Conservation (phyloP, 106 monocot species). For the Dendrobium huoshanense region DNA sequence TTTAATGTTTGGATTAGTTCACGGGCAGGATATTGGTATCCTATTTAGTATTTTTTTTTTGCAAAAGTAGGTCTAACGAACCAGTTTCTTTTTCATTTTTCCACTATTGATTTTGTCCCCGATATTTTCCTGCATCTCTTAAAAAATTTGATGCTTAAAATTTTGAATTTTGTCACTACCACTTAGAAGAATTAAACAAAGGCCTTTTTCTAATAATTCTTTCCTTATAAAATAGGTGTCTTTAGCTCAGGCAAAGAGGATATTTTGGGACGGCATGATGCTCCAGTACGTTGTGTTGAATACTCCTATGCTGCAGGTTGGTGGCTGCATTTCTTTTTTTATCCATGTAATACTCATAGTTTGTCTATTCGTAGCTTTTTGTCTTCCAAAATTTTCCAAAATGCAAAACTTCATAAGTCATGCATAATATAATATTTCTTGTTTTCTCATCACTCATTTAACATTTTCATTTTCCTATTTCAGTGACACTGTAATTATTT, state of each 20-base stretch:
- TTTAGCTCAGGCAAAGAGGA: slow-evolving; percentile 91
- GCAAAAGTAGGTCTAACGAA: neutral
- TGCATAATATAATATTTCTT: no score
- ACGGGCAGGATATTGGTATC: neutral
- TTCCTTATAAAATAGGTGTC: slow-evolving; percentile 38
- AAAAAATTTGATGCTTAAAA: neutral
- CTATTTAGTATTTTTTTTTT: neutral
- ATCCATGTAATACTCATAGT: no score
- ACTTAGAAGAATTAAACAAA: neutral
- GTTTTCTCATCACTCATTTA: neutral
- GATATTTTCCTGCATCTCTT: neutral
- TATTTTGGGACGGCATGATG: slow-evolving; percentile 81
- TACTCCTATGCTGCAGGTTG: slow-evolving; percentile 96
- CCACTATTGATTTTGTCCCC: neutral
- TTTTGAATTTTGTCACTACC: neutral
- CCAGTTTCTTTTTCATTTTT: neutral
- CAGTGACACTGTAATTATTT: neutral
- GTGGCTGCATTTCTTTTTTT: slow-evolving; percentile 8
- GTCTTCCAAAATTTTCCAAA: no score
- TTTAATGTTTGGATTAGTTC: neutral
- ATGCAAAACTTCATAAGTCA: no score
- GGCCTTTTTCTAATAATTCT: slow-evolving; percentile 1
- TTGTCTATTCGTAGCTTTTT: no score
- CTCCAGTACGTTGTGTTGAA: slow-evolving; percentile 92
- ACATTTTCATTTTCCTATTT: neutral